These are phyloP conservation scores for Penicillium pulvis DNA, from an alignment of 495 filamentous ascomycete genomes.

Conservation along the genomic window DNA sequence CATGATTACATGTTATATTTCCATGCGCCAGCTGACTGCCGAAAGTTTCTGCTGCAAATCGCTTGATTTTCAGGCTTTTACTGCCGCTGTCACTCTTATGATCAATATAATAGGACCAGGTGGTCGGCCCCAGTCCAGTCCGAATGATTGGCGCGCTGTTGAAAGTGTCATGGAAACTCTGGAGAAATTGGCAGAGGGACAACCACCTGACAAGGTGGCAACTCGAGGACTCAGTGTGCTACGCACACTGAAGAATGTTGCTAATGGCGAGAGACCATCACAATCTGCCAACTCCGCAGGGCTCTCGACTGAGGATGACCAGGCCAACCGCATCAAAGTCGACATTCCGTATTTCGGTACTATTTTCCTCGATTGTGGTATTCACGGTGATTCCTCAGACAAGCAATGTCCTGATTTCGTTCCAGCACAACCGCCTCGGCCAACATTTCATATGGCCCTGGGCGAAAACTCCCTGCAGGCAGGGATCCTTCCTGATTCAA, in stretches of 20 bases:
- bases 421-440: background rate
- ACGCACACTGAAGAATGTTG: slow-evolving; percentile 7
- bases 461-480: background rate
- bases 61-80: slow-evolving; percentile 56
- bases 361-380: slow-evolving; percentile 13
- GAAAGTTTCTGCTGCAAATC: slow-evolving; percentile 46
- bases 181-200: slow-evolving; percentile 2
- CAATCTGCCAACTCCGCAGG: background rate
- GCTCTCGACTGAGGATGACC: background rate
- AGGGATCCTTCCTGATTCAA: background rate
- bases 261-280: background rate
- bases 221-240: slow-evolving; percentile 13
- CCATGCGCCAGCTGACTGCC: slow-evolving; percentile 33
- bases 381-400: background rate
- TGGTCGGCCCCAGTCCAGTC: background rate
- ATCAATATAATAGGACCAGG: slow-evolving; percentile 41
- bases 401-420: background rate
- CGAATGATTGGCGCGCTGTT: slow-evolving; percentile 5
- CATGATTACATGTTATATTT: slow-evolving; percentile 44
- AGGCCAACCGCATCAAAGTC: slow-evolving; percentile 13
- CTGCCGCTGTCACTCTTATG: slow-evolving; percentile 46
- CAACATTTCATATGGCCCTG: background rate
- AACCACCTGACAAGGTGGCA: slow-evolving; percentile 13
- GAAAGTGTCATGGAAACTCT: slow-evolving; percentile 11
- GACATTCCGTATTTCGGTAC: slow-evolving; percentile 22